Base-by-base conservation (phyloP, 208 protist genomes). In the Entamoeba invadens region DNA sequence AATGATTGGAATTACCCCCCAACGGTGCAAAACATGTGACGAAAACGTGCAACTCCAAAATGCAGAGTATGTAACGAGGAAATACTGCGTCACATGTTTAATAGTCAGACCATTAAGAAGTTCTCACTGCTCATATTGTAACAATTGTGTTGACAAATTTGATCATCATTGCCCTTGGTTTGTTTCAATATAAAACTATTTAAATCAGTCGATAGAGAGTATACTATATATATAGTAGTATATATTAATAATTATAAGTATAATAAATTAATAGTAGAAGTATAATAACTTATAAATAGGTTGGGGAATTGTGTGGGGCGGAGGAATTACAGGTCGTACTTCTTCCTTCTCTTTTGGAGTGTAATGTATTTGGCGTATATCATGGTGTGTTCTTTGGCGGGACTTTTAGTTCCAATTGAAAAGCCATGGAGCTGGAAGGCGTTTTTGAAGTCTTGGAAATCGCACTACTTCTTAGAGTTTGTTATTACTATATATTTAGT, bases 141-240 rank as follows among this genome's bases (percentile, higher is more conserved):
- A 95, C 46, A 94, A 93, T 46, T 96, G 95, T 94, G 93, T 95
- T 46, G 44, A 93, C 25, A 45, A 87, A 4, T 96, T 96, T 77
- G 95, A 96, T 93, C 95, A 96, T 94, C 95, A 96, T 91, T 96
- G 95, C 68, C 95, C 92, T 38, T 96, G 95, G 95, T 94, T n/a
- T n/a, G n/a, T n/a, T n/a, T n/a, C n/a, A n/a, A n/a, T n/a, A n/a
- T n/a, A n/a, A n/a, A n/a, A n/a, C n/a, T n/a, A n/a, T n/a, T n/a
- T n/a, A n/a, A n/a, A n/a, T n/a, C n/a, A n/a, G n/a, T n/a, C n/a
- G n/a, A n/a, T n/a, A n/a, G n/a, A n/a, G n/a, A n/a, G n/a, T n/a
- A n/a, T n/a, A n/a, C n/a, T n/a, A n/a, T n/a, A n/a, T n/a, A n/a
- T n/a, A n/a, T n/a, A n/a, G n/a, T n/a, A n/a, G n/a, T n/a, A n/a